Percentiles rank a stretch among this genome's conserved stretches.
phyloP scores from a whole-genome alignment of 352 stramenopile species.

The Phytophthora cactorum region DNA sequence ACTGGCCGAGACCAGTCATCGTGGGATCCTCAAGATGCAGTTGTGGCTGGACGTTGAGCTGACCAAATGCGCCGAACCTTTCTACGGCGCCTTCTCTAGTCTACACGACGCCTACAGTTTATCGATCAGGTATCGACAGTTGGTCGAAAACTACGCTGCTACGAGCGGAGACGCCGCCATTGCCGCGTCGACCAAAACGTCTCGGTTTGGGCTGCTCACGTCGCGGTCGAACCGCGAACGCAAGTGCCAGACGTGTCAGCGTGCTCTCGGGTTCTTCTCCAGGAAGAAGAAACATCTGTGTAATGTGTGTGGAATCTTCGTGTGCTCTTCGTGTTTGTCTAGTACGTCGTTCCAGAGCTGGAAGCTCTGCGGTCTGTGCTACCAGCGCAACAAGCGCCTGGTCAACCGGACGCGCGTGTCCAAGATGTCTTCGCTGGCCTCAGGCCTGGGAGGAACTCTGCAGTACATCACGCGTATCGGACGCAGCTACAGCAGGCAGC shows the following conservation, averaged over 20 bases:
- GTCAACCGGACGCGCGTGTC: constrained; percentile 63
- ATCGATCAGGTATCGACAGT: constrained; percentile 62
- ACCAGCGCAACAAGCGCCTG: constrained; percentile 65
- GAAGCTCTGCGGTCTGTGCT: constrained; percentile 69
- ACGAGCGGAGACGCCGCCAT: constrained; percentile 40
- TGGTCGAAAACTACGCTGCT: constrained; percentile 54
- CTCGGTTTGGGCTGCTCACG: constrained; percentile 35
- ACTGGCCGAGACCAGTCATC: constrained; percentile 61
- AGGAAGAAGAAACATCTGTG: constrained; percentile 71
- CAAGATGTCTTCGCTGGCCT: constrained; percentile 52
- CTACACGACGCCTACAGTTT: constrained; percentile 77
- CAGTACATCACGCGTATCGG: constrained; percentile 44
- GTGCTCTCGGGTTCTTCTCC: constrained; percentile 61
- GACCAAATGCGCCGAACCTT: constrained; percentile 54
- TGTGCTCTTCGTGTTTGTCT: constrained; percentile 66
- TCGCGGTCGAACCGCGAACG: constrained; percentile 48
- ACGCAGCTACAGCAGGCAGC: constrained; percentile 45
- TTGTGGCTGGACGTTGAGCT: constrained; percentile 75
- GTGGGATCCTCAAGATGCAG: constrained; percentile 70
- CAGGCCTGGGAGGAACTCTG: constrained; percentile 38
- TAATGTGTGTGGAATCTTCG: constrained; percentile 65
- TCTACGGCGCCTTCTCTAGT: constrained; percentile 64
- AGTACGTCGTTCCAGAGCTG: constrained; percentile 69
- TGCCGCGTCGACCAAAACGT: constrained; percentile 34
- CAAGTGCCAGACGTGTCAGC: constrained; percentile 73